Evolutionary conservation across 306 rosid species (phyloP).

Genomic region (Macrotyloma uniflorum): DNA sequence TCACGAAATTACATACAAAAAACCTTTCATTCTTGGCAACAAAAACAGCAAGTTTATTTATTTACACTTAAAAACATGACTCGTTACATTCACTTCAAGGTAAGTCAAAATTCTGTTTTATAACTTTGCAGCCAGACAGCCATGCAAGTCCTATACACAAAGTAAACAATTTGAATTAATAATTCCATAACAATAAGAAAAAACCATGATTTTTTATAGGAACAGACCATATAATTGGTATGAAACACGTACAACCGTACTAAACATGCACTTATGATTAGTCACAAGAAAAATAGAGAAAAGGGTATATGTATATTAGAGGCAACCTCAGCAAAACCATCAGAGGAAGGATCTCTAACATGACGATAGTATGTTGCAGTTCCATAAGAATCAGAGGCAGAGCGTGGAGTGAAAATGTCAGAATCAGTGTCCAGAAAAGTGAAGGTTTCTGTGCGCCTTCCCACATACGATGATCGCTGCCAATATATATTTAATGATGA

Average conservation of each 20-base stretch:
- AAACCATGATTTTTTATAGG: neutral
- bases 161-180: neutral
- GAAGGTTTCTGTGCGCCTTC: slow-evolving; percentile 62
- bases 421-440: slow-evolving; percentile 65
- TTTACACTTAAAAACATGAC: neutral
- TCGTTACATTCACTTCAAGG: neutral
- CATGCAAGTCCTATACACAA: slow-evolving; percentile 3
- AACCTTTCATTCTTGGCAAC: neutral
- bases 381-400: slow-evolving; percentile 51
- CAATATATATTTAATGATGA: slow-evolving; percentile 33
- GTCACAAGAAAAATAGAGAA: neutral
- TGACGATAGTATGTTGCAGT: slow-evolving; percentile 59
- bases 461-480: slow-evolving; percentile 74
- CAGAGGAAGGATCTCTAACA: slow-evolving; percentile 70
- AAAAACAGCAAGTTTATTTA: neutral
- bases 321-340: slow-evolving; percentile 73
- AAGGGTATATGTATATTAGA: slow-evolving; percentile 29
- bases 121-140: neutral
- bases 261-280: neutral
- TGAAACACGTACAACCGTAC: neutral
- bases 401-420: slow-evolving; percentile 52
- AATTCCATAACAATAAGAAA: neutral
- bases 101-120: neutral
- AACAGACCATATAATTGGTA: neutral
- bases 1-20: neutral